Base-by-base conservation (phyloP, 768 basidiomycete genomes). In the Cyclocybe aegerita region DNA sequence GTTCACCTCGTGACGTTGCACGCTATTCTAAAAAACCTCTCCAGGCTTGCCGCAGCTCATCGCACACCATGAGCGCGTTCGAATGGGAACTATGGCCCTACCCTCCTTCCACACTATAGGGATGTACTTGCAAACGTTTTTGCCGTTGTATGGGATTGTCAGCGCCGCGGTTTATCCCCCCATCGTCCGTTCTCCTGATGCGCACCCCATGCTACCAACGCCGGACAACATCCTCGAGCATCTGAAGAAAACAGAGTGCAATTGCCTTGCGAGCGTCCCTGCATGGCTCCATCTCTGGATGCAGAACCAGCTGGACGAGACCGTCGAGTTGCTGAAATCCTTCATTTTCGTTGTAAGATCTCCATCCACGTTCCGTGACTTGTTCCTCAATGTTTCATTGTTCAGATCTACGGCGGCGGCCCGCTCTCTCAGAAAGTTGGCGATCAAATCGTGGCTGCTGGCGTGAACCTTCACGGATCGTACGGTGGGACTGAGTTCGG, bases 101-200 rank as follows among this genome's bases (percentile, higher is more conserved):
- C 76, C 77, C 3, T 42, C 73, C 4, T 78, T 78, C 57, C 74
- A 78, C 51, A 60, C 57, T 0, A 54, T 69, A 5, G 75, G 73
- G 4, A 29, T 67, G 2, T 39, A 40, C 12, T 35, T 58, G 2
- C 71, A 75, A 33, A 40, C 77, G 0, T 44, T 71, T 4, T 16
- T 57, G 7, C 65, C 73, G 0, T 14, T 77, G 5, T 65, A 60
- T 16, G 46, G 29, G 17, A 42, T 66, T 7, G 36, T 52, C 1
- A 54, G 67, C 1, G 58, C 65, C 0, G 58, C 53, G 4, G 37
- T 77, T 1, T 75, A 65, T 44, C 65, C 73, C 4, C 75, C 72
- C 8, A 58, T 58, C 3, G 60, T 58, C 7, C 56, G 50, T 7
- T 44, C 56, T 10, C 39, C 58, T 6, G 48, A 53, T 5, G 9